Conservation (phyloP, 768 basidiomycete species). For the Mycena indigotica region DNA sequence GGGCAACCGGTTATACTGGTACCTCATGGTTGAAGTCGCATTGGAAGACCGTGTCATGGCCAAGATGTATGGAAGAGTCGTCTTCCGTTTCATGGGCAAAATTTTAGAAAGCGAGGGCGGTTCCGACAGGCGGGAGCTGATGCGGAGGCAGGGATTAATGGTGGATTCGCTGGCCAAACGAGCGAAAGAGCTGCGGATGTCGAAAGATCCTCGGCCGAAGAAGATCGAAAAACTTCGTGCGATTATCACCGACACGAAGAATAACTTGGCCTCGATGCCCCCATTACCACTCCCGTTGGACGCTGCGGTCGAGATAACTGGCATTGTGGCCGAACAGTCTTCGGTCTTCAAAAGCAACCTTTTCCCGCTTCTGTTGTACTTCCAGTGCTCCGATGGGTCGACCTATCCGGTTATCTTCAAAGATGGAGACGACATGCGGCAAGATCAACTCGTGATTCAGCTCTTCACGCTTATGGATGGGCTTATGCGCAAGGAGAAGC, state of each 20-base stretch:
- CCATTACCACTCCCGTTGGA: slow-evolving; percentile 89
- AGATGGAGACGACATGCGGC: slow-evolving; percentile 97
- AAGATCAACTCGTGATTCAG: slow-evolving; percentile 97
- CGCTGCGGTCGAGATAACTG: slow-evolving; percentile 80
- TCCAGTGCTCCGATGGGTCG: slow-evolving; percentile 79
- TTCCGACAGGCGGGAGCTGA: slow-evolving; percentile 79
- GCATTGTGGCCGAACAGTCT: slow-evolving; percentile 89
- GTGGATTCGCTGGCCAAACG: slow-evolving; percentile 84
- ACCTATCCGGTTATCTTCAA: slow-evolving; percentile 98
- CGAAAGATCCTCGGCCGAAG: slow-evolving; percentile 93
- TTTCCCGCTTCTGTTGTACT: slow-evolving; percentile 87
- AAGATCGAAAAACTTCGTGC: slow-evolving; percentile 96
- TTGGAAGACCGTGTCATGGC: slow-evolving; percentile 83
- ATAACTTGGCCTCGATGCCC: slow-evolving; percentile 75
- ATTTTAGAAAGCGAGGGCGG: slow-evolving; percentile 84
- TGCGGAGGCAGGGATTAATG: slow-evolving; percentile 89
- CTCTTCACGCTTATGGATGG: slow-evolving; percentile 99
- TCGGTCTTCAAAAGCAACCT: slow-evolving; percentile 98
- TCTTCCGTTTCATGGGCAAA: slow-evolving; percentile 87
- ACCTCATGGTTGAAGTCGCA: slow-evolving; percentile 94
- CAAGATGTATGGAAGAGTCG: slow-evolving; percentile 92
- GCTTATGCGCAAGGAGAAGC: slow-evolving; percentile 88
- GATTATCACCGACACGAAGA: slow-evolving; percentile 82
- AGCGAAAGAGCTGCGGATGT: slow-evolving; percentile 83
- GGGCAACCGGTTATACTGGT: slow-evolving; percentile 95